Conservation (phyloP, 2,329 filamentous ascomycete species). For the Verticillium longisporum region DNA sequence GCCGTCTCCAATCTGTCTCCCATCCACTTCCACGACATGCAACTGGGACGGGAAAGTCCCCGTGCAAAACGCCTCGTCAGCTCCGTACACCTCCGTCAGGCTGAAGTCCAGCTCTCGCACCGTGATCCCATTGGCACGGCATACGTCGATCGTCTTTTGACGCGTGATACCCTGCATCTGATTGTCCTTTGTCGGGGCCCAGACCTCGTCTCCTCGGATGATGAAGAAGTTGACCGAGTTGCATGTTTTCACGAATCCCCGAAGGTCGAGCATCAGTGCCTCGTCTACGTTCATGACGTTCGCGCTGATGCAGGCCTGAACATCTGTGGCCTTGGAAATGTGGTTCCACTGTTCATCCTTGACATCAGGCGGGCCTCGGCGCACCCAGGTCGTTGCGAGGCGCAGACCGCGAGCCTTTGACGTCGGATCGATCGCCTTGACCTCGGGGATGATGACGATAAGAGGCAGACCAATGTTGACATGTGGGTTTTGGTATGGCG, state of each 20-base stretch:
- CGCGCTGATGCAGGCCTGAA: constrained; percentile 21
- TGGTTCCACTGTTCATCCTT: constrained; percentile 24
- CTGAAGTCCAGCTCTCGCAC: constrained; percentile 20
- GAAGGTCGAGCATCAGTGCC: constrained; percentile 20
- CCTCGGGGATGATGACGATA: constrained; percentile 22
- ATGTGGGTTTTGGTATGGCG: constrained; percentile 18
- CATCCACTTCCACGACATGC: constrained; percentile 18
- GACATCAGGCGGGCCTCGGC: constrained; percentile 20
- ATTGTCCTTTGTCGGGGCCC: constrained; percentile 22
- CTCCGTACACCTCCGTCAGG: constrained; percentile 20
- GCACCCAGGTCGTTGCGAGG: constrained; percentile 19
- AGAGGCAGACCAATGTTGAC: constrained; percentile 20
- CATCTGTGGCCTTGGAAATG: constrained; percentile 22
- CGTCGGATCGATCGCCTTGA: constrained; percentile 16
- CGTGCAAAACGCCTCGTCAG: constrained; percentile 22
- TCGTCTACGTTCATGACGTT: constrained; percentile 22
- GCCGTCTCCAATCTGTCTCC: constrained; percentile 15
- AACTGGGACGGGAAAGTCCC: constrained; percentile 21
- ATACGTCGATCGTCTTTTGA: constrained; percentile 22
- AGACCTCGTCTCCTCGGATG: constrained; percentile 21
- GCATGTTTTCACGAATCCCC: constrained; percentile 22
- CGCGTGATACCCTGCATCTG: constrained; percentile 24
- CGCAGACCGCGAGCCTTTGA: constrained; percentile 15
- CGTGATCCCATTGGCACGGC: constrained; percentile 15
- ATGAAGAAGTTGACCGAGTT: constrained; percentile 26